These are phyloP conservation scores for Bipolaris gigantea DNA, from an alignment of 2,329 filamentous ascomycete species.

Conservation along the genomic window DNA sequence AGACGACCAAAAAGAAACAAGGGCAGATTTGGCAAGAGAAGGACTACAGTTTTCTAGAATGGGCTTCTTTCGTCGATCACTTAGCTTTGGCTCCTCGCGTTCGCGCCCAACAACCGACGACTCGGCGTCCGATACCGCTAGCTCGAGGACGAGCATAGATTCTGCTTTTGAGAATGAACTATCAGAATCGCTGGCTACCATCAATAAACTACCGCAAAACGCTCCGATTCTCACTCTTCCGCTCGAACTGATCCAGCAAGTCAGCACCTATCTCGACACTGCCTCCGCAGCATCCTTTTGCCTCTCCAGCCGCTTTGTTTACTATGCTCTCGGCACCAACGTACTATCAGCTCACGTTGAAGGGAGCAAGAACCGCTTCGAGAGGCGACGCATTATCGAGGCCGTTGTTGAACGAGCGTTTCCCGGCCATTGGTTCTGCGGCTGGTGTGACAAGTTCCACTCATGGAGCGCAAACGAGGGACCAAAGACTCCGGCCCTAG, in stretches of 20 bases:
- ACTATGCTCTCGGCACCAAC: constrained; percentile 33
- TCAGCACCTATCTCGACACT: constrained; percentile 30
- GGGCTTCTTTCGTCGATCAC: constrained; percentile 18
- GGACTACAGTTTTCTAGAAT: constrained; percentile 1
- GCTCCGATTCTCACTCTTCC: constrained; percentile 30
- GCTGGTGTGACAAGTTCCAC: constrained; percentile 42
- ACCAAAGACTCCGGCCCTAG: constrained; percentile 8
- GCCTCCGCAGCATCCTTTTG: constrained; percentile 31
- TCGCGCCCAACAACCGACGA: constrained; percentile 8
- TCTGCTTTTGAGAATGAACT: constrained; percentile 5
- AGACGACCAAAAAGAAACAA: neutral
- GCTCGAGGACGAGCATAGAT: constrained; percentile 22
- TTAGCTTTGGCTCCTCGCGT: constrained; percentile 17
- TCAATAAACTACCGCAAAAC: constrained; percentile 4
- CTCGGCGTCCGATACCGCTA: constrained; percentile 9
- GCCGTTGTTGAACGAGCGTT: constrained; percentile 38
- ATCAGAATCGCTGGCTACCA: constrained; percentile 14
- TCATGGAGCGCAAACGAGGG: constrained; percentile 16
- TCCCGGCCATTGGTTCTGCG: constrained; percentile 38
- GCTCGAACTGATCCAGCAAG: constrained; percentile 36
- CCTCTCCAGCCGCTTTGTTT: constrained; percentile 30
- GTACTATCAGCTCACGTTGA: constrained; percentile 23
- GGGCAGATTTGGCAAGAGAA: neutral
- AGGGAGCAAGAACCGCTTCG: constrained; percentile 17
- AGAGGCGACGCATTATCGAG: constrained; percentile 28